These are phyloP conservation scores for Tagetes patula DNA, from an alignment of 129 eudicot species.

Conservation along the genomic window DNA sequence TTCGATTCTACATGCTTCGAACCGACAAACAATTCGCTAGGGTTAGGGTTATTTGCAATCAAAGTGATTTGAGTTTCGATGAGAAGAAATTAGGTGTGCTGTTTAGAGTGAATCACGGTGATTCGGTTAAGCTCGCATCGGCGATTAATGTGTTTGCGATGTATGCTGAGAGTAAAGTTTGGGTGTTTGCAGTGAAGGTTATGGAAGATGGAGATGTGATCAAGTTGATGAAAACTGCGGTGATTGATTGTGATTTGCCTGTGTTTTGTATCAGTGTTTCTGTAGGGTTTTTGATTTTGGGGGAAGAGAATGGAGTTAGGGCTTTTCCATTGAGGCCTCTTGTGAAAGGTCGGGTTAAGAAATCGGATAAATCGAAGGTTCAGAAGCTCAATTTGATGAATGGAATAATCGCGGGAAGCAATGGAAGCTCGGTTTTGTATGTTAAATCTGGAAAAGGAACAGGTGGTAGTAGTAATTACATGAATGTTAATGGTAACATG, in stretches of 20 bases:
- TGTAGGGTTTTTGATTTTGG: slow-evolving; percentile 69
- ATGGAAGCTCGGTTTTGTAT: slow-evolving; percentile 32
- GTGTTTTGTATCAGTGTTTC: slow-evolving; percentile 54
- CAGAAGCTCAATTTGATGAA: slow-evolving; percentile 40
- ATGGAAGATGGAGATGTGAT: slow-evolving; percentile 43
- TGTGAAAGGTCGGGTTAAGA: slow-evolving; percentile 54
- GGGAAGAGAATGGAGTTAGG: slow-evolving; percentile 84
- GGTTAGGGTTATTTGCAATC: slow-evolving; percentile 47
- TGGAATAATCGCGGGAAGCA: slow-evolving; percentile 36
- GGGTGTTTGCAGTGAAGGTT: slow-evolving; percentile 72
- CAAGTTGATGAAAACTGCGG: slow-evolving; percentile 77
- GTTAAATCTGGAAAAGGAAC: slow-evolving; percentile 26
- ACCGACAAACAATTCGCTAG: slow-evolving; percentile 30
- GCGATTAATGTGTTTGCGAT: slow-evolving; percentile 57
- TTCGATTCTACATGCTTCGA: slow-evolving; percentile 55
- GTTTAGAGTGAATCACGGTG: slow-evolving; percentile 63
- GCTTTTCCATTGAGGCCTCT: slow-evolving; percentile 56
- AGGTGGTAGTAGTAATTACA: slow-evolving; percentile 20
- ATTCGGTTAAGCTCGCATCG: slow-evolving; percentile 47
- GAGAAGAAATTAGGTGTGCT: slow-evolving; percentile 47
- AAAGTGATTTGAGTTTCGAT: slow-evolving; percentile 55
- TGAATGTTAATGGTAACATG: slow-evolving; percentile 28
- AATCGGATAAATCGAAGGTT: slow-evolving; percentile 26
- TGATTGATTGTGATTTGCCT: slow-evolving; percentile 62
- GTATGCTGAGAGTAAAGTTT: slow-evolving; percentile 56